Evolutionary conservation across 2,329 filamentous ascomycete species (phyloP), one percentile per base, ranked within the genome.

Genomic region (Aureobasidium uvarum): DNA sequence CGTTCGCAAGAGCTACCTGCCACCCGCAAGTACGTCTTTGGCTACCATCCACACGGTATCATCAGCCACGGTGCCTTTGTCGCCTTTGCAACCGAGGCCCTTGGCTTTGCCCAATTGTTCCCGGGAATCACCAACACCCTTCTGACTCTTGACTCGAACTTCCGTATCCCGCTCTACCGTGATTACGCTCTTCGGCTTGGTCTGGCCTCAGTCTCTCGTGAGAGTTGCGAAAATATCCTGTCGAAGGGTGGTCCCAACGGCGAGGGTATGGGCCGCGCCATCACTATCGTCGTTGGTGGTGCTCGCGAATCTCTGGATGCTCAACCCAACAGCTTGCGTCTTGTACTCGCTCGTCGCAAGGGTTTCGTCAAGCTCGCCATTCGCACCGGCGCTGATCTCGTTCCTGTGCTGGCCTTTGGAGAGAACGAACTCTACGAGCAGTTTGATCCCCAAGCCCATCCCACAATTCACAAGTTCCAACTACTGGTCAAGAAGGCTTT

Each of bases 371-470:
- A 96, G 80, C 85, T 98, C 75, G 95, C 94, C 0, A 89, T 98
- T 66, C 86, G 92, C 54, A 92, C 89, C 2, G 93, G 94, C n/a
- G 94, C 95, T 1, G 94, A 97, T 73, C 83, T 99, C 0, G 94
- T 99, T 0, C 95, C 95, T 0, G 91, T 96, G 2, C 82, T 99
- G 20, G 89, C 88, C 0, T 98, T 99, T 74, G 95, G 95, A 51
- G 95, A 99, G 79, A 98, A 97, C 75, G 91, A 97, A 71, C 81
- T 98, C 2, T 99, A 98, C 80, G 91, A 97, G 69, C 94, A 98
- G 77, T 82, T 97, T 60, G 85, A 89, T 69, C 87, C 90, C 1
- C 84, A 88, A 68, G 83, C 86, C 38, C 91, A 96, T 73, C 92
- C 94, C 1, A 80, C 86, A 67, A 85, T 98, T 64, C 90, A 94